A percentile compares a stretch with the other conserved stretches of the same genome.
These are phyloP conservation scores for Harrya chromipes DNA, from an alignment of 768 basidiomycete species.

Conservation along the genomic window DNA sequence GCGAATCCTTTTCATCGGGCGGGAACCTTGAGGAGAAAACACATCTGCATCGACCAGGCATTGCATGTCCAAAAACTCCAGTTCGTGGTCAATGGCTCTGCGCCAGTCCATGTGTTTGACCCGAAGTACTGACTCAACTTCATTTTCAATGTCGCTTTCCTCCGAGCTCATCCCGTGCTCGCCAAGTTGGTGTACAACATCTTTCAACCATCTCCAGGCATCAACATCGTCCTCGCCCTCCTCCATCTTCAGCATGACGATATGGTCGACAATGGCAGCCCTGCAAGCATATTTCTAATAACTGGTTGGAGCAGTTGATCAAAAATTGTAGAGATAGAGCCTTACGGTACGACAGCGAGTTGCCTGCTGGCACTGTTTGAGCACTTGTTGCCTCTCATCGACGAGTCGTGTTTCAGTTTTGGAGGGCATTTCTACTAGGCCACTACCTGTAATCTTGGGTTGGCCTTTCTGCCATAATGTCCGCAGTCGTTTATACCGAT, in stretches of 20 bases:
- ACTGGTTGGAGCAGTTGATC: background rate
- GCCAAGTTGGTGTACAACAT: background rate
- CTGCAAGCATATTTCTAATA: background rate
- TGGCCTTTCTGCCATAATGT: background rate
- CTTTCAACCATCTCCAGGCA: conserved; percentile 7
- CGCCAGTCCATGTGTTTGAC: conserved; percentile 10
- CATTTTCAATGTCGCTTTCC: conserved; percentile 9
- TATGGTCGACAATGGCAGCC: background rate
- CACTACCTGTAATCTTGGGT: background rate
- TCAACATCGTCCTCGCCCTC: background rate
- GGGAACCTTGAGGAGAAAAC: background rate
- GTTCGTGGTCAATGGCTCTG: background rate
- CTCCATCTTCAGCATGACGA: background rate
- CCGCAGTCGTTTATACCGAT: background rate
- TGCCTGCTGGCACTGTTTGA: background rate
- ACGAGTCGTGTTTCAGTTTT: background rate
- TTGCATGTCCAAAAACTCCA: conserved; percentile 5
- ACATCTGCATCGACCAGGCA: conserved; percentile 1
- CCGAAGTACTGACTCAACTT: background rate
- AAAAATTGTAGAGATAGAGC: background rate
- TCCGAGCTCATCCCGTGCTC: conserved; percentile 15
- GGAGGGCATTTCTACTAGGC: background rate
- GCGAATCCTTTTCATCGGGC: background rate
- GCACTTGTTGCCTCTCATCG: background rate
- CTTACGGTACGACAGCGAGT: conserved; percentile 1